A percentile compares a stretch with the other conserved stretches of the same genome.
Conservation (phyloP, 768 basidiomycete genomes). For the Kwoniella heveanensis region DNA sequence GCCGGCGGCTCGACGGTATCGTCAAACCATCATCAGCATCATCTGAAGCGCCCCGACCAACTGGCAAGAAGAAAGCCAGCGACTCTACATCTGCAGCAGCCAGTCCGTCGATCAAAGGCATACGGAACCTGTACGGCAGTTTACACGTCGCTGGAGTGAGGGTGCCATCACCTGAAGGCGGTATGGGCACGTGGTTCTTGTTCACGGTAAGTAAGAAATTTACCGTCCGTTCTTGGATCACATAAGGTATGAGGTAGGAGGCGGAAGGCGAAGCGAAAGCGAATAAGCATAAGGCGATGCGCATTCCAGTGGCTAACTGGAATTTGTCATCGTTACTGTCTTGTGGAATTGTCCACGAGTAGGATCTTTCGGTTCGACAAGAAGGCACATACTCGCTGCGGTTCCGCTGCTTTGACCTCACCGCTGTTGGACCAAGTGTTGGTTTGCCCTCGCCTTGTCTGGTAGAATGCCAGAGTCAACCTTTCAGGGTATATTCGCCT, state of each 20-base stretch:
- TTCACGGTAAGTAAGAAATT: constrained; percentile 52
- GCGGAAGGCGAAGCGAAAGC: too few relatives aligned
- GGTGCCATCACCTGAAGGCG: constrained; percentile 38
- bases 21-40: not conserved
- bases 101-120: not conserved
- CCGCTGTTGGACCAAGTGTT: constrained; percentile 17
- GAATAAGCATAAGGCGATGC: too few relatives aligned
- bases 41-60: not conserved
- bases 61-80: not conserved
- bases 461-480: constrained; percentile 31
- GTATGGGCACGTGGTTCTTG: constrained; percentile 47
- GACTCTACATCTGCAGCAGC: not conserved
- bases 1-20: too few relatives aligned
- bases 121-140: constrained; percentile 46
- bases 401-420: constrained; percentile 45
- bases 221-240: too few relatives aligned
- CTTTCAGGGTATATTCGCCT: constrained; percentile 46
- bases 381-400: constrained; percentile 45
- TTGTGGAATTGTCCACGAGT: not conserved
- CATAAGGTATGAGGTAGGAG: too few relatives aligned
- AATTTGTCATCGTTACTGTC: too few relatives aligned
- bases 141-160: constrained; percentile 44
- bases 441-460: constrained; percentile 21
- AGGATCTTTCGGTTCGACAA: constrained; percentile 45
- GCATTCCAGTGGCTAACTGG: too few relatives aligned